Base-by-base conservation (phyloP, 352 stramenopile genomes). In the Pythium brassicae region DNA sequence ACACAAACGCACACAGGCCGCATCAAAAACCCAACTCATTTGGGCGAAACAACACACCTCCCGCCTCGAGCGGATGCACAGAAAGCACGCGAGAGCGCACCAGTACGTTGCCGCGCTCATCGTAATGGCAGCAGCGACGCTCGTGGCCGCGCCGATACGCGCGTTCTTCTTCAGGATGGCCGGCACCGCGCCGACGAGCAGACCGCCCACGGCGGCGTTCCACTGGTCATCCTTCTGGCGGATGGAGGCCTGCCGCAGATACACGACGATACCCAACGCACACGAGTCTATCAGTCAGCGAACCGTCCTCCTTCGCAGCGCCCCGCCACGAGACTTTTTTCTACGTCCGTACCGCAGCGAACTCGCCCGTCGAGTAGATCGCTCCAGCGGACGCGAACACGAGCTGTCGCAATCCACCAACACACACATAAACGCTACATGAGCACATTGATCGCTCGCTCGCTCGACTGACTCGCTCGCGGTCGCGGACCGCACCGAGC, bases 141-240 rank as follows among this genome's bases (percentile, higher is more conserved):
- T 74, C 8, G 81, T 67, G 19, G 55, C 77, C n/a, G 62, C 68
- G 47, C 62, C 78, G 23, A 90, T 61, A 46, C 83, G 83, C 43
- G 82, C 74, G 70, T 85, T 95, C 69, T 87, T 79, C 67, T 82
- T 84, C 50, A 91, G 54, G 14, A 95, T 76, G 22, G 70, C 85
- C 0, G 83, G 79, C 54, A 95, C 74, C 42, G 86, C 42, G 52
- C 85, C 85, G 22, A 83, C 80, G 14, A 84, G 55, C 22, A 77
- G 68, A 35, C 83, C 85, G 34, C 81, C 83, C 10, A 93, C 60
- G 9, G 63, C 79, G 20, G 85, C 70, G 61, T 92, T 95, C 51
- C 87, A 68, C 26, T 70, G 61, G 61, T 89, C 76, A 35, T 83
- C 66, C 66, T 88, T 87, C 65, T 87, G 79, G 50, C 83, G 79